A percentile compares a stretch with the other conserved stretches of the same genome.
Evolutionary conservation across 495 filamentous ascomycete species (phyloP).

Genomic region (Chaetomium fimeti): DNA sequence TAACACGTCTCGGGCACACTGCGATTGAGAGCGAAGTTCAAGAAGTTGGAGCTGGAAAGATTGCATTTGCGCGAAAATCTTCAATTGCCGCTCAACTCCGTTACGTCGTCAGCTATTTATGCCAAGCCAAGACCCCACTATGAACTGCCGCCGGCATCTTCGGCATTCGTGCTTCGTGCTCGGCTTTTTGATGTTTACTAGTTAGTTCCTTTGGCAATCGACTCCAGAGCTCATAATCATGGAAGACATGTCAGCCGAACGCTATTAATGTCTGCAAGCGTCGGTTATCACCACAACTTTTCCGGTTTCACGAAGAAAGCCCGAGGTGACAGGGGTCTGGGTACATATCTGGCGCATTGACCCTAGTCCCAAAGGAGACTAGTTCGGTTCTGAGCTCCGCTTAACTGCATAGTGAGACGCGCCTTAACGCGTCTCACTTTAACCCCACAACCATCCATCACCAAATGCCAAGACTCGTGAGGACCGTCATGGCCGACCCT

Average conservation of each 20-base stretch:
- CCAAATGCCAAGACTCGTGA: conserved; percentile 16
- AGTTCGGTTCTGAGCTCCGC: neutral
- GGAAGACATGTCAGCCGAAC: neutral
- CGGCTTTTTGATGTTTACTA: neutral
- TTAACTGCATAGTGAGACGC: conserved; percentile 15
- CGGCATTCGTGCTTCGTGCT: conserved; percentile 3
- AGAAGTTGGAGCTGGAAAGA: neutral
- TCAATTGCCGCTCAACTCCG: neutral
- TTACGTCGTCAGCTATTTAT: neutral
- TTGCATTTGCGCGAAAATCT: conserved; percentile 21
- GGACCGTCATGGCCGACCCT: conserved; percentile 29
- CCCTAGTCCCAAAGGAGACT: neutral
- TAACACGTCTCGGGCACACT: too few relatives aligned
- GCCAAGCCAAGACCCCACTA: conserved; percentile 23
- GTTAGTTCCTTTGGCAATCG: too few relatives aligned
- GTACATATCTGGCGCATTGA: neutral
- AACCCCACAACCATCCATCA: conserved; percentile 10
- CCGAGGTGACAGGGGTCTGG: neutral
- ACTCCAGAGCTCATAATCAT: neutral
- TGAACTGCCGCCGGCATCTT: conserved; percentile 13
- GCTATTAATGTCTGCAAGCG: neutral
- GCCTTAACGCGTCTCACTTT: conserved; percentile 15
- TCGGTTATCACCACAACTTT: neutral
- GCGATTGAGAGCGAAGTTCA: neutral
- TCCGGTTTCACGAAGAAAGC: neutral